Conservation (phyloP, 257 asterid species). For the Solanum tacnaense region DNA sequence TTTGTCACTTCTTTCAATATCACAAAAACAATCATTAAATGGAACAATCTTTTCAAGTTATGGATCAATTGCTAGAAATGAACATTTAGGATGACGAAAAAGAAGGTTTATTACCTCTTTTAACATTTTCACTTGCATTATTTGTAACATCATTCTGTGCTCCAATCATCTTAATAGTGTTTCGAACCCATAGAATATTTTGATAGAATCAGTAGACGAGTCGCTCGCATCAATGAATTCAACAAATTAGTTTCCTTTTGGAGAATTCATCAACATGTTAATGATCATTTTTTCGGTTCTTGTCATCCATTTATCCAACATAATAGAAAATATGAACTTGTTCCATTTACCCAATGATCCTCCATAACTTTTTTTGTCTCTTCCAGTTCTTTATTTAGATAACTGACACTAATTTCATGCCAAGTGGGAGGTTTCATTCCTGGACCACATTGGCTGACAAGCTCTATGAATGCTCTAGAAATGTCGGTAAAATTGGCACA, state of each 20-base stretch:
- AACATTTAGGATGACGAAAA: too few species aligned
- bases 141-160: background rate
- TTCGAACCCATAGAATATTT: background rate
- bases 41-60: too few species aligned
- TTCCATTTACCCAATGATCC: background rate
- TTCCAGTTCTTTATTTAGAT: background rate
- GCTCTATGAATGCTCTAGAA: background rate
- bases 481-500: background rate
- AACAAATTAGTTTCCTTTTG: background rate
- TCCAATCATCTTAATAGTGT: background rate
- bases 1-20: too few species aligned
- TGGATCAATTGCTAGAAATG: too few species aligned
- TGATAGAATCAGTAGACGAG: background rate
- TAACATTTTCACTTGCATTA: background rate
- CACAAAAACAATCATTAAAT: background rate
- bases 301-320: background rate
- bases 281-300: background rate
- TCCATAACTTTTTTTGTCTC: background rate
- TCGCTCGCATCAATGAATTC: background rate
- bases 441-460: background rate
- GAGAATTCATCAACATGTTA: background rate
- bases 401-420: too few species aligned
- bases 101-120: too few species aligned
- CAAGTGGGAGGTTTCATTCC: background rate
- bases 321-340: background rate